These are phyloP conservation scores for Xylaria digitata DNA, from an alignment of 2,329 filamentous ascomycete genomes.

Conservation along the genomic window DNA sequence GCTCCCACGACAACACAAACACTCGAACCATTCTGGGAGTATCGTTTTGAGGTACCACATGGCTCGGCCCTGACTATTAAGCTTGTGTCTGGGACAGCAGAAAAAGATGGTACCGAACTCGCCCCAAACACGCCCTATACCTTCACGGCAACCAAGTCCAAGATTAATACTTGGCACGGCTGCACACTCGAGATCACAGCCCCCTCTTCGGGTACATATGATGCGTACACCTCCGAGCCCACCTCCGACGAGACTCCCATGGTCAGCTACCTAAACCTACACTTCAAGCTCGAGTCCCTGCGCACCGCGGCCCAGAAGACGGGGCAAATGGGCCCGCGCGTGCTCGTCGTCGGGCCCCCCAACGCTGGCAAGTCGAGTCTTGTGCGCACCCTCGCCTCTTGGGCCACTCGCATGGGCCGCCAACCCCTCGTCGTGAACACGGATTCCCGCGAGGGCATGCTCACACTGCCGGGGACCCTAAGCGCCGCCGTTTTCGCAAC, in stretches of 20 bases:
- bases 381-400: constrained; percentile 79
- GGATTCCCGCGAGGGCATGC: constrained; percentile 82
- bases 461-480: constrained; percentile 82
- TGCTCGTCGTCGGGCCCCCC: constrained; percentile 83
- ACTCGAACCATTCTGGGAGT: constrained; percentile 76
- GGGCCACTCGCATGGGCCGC: constrained; percentile 77
- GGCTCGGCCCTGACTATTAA: constrained; percentile 61
- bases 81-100: constrained; percentile 83
- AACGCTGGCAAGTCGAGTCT: constrained; percentile 86
- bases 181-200: constrained; percentile 84
- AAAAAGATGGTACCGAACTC: constrained; percentile 95
- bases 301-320: constrained; percentile 68
- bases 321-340: constrained; percentile 73
- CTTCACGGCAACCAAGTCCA: constrained; percentile 84
- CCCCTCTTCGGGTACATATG: constrained; percentile 56
- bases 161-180: constrained; percentile 92
- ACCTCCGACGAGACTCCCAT: constrained; percentile 83
- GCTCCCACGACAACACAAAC: constrained; percentile 59
- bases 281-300: constrained; percentile 83
- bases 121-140: constrained; percentile 82
- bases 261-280: constrained; percentile 83
- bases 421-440: constrained; percentile 87
- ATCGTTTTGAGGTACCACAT: constrained; percentile 78
- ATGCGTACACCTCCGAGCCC: constrained; percentile 70
- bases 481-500: constrained; percentile 89